A percentile compares a stretch with the other conserved stretches of the same genome.
phyloP scores from a whole-genome alignment of 2,329 filamentous ascomycete genomes.

The Fusarium irregulare region DNA sequence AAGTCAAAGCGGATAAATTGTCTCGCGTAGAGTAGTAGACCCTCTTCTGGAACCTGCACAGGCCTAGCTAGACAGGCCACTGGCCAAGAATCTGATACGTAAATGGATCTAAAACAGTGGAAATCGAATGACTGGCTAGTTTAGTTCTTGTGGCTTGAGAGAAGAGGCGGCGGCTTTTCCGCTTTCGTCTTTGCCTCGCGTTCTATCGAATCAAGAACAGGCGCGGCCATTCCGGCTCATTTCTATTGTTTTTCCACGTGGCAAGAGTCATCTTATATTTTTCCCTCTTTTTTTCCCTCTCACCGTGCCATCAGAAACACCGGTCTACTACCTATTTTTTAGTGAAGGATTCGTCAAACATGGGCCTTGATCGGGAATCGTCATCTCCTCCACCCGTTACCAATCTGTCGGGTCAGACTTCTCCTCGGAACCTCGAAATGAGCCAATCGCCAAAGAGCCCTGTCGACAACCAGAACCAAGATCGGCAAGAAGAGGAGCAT shows the following conservation, averaged over 20 bases:
- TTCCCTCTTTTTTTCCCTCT: neutral
- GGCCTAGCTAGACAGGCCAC: neutral
- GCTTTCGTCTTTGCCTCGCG: neutral
- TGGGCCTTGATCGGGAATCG: slow-evolving; percentile 4
- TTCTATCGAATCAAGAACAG: neutral
- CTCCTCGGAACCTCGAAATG: neutral
- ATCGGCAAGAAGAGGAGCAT: slow-evolving; percentile 9
- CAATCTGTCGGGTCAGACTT: slow-evolving; percentile 13
- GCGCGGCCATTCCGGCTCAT: neutral
- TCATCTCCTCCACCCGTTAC: slow-evolving; percentile 14
- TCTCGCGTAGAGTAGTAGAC: neutral
- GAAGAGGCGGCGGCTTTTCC: neutral
- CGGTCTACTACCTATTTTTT: neutral
- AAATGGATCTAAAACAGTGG: neutral
- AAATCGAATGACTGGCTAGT: neutral
- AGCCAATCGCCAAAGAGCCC: slow-evolving; percentile 1
- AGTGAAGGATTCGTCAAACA: neutral
- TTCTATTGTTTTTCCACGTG: neutral
- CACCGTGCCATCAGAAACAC: neutral
- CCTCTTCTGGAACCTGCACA: neutral
- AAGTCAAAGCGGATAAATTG: neutral
- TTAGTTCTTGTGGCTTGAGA: neutral
- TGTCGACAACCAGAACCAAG: neutral
- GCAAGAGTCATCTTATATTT: neutral
- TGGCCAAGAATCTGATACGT: neutral